Evolutionary conservation across 192 early-diverging fungal species (phyloP), one percentile per base, ranked within the genome.

Genomic region (Gorgonomyces haynaldii): DNA sequence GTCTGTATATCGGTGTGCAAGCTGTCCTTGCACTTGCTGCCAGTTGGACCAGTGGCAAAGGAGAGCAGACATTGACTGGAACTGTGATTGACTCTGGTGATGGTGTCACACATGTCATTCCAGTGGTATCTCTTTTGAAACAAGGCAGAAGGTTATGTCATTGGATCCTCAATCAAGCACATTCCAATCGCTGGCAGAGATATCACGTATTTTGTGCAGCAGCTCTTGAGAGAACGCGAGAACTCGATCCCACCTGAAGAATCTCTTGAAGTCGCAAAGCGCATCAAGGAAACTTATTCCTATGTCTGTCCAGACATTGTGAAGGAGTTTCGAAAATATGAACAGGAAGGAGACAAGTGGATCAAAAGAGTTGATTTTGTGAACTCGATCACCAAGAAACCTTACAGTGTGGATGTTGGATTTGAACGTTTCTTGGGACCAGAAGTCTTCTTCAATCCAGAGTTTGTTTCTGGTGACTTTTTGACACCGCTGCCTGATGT

Each of bases 361-460:
- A 88, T 91, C 62, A 85, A 90, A 60, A 74, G 75, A 56, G 78
- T 83, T 60, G 81, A 96, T 29, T 84, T 87, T 9, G 55, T 88
- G 35, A 84, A 96, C 54, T 78, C 72, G 49, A 69, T 96, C 30
- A 96, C 92, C 54, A 76, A 81, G 43, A 81, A 82, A 72, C 65
- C 85, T 27, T 98, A 96, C 62, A 78, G 66, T 25, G 88, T 98
- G 12, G 95, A 98, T 70, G 83, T 98, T 52, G 95, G 95, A 41
- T 98, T 86, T 58, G 95, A 98, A 62, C 88, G 95, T 42, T 98
- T 98, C 76, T 66, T 98, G 48, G 95, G 87, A n/a, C 95, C 95
- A 13, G 95, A 98, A 58, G 88, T 98, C 62, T 98, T 98, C 65
- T 98, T 98, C 74, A 96, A 95, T 62, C 95, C 95, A 17, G 95